Percentiles rank a stretch among this genome's conserved stretches.
Evolutionary conservation across 2,329 filamentous ascomycete genomes (phyloP).

Genomic region (Diaporthe amygdali): DNA sequence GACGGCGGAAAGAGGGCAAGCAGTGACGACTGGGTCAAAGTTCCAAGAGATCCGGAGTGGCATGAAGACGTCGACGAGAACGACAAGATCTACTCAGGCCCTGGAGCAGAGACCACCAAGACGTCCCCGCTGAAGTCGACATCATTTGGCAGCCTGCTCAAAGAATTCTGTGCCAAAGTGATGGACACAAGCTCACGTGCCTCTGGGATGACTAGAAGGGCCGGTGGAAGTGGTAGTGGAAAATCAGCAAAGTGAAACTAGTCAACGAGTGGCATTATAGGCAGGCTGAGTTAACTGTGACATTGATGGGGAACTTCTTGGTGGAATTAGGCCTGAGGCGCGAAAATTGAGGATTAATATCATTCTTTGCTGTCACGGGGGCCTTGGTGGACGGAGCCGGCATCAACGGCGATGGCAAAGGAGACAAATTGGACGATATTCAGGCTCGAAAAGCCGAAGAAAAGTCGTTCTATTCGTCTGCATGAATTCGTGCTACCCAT

Average conservation of each 20-base stretch:
- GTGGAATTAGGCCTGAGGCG: no score
- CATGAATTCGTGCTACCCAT: background rate
- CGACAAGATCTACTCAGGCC: background rate
- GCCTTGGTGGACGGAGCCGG: background rate
- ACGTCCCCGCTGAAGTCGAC: background rate
- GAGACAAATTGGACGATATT: background rate
- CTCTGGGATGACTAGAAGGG: background rate
- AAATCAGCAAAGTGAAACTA: background rate
- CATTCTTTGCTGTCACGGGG: background rate
- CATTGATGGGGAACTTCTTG: background rate
- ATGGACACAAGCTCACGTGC: conserved; percentile 6
- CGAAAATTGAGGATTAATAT: no score
- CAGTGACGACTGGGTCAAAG: background rate
- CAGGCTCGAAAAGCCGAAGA: no score
- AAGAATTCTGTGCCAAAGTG: conserved; percentile 6
- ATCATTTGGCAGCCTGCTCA: background rate
- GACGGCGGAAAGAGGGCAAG: background rate
- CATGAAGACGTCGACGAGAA: conserved; percentile 1
- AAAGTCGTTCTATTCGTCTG: no score
- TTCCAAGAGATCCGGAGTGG: background rate
- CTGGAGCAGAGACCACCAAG: background rate
- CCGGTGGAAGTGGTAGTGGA: background rate
- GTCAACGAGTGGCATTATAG: background rate
- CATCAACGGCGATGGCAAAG: background rate
- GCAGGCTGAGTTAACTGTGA: no score